Base-by-base conservation (phyloP, 2,329 filamentous ascomycete genomes). In the Diaporthe velutina region DNA sequence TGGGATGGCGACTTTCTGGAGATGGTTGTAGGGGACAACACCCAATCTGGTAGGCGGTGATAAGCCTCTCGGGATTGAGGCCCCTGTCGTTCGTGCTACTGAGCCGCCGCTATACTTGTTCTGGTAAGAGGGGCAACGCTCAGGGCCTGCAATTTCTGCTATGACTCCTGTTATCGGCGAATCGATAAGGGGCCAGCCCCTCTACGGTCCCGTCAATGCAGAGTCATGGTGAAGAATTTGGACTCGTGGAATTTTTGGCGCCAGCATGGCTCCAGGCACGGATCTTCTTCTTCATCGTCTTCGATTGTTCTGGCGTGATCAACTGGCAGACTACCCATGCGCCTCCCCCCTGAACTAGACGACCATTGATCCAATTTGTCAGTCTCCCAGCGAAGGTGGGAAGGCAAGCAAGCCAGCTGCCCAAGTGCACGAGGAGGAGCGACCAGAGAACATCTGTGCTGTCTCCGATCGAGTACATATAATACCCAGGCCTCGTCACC, bases 91-190 rank as follows among this genome's bases (percentile, higher is more conserved):
- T 10, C 19, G 42, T 25, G 60, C 70, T 60, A 28, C 38, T 22
- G 17, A 48, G 40, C 15, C 45, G 40, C 13, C 35, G 66, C 70
- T 75, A 74, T 38, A 17, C 58, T n/a, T 48, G 8, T 35, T 72
- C 2, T 2, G 33, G 75, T 58, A 75, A 72, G 75, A 76, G 75
- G 75, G 75, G 75, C 55, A 72, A n/a, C 28, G 38, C 55, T 55
- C 57, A 28, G 54, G 33, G 22, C 48, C 30, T 57, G 38, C 58
- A 70, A 73, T 75, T 70, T 73, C 45, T 48, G 60, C 57, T 54
- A 48, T 58, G 73, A 64, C 70, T 73, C 70, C 60, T 75, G 61
- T 74, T 75, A 75, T 75, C 74, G 71, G 64, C 30, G 12, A 25
- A 30, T 38, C 40, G 74, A 75, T 75, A 75, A 75, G 74, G 38